Conservation (phyloP, 441 rosid genomes). For the Aquilaria agallochum region DNA sequence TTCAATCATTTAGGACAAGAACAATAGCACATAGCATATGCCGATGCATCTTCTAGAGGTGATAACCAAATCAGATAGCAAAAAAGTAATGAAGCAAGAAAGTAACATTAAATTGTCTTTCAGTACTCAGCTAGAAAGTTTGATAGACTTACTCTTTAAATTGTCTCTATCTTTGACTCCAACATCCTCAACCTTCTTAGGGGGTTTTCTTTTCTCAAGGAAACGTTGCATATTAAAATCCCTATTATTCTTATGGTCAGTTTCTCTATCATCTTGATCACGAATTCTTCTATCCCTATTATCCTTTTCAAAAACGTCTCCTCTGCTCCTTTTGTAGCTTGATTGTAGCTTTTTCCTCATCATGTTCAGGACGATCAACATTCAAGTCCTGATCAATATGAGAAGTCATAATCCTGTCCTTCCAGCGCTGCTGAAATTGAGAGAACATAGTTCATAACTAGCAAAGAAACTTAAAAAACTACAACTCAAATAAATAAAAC, state of each 20-base stretch:
- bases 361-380: constrained; percentile 74
- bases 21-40: no score
- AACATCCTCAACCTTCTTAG: constrained; percentile 65
- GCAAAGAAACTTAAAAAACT: constrained; percentile 11
- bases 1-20: no score
- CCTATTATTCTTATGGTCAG: constrained; percentile 63
- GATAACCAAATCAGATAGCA: no score
- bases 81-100: no score
- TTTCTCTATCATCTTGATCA: constrained; percentile 72
- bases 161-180: constrained; percentile 73
- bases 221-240: constrained; percentile 46
- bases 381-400: constrained; percentile 64
- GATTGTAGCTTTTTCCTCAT: constrained; percentile 60
- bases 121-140: background rate
- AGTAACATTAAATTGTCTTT: no score
- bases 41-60: no score
- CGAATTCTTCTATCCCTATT: constrained; percentile 68
- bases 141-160: constrained; percentile 60
- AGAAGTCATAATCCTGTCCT: constrained; percentile 53
- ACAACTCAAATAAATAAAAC: constrained; percentile 6
- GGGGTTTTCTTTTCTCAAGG: constrained; percentile 61
- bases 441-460: constrained; percentile 20
- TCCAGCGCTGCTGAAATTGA: constrained; percentile 59
- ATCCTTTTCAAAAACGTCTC: constrained; percentile 67
- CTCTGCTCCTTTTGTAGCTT: constrained; percentile 76